These are phyloP conservation scores for Cardamine resedifolia DNA, from an alignment of 345 rosid species.

Conservation along the genomic window DNA sequence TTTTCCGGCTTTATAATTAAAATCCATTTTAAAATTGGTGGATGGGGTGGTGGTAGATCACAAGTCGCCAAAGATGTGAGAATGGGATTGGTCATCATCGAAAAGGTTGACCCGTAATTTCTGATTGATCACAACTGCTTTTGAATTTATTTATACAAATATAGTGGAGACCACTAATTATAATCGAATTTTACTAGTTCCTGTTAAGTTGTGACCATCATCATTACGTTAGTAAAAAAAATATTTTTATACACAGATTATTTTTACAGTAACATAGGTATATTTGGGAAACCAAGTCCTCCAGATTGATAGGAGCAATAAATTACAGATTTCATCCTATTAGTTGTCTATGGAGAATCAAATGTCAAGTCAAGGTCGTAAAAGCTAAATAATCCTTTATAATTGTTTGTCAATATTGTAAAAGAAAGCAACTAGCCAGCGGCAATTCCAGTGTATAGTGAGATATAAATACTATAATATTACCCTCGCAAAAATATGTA, in stretches of 20 bases:
- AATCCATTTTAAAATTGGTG: conserved; percentile 22
- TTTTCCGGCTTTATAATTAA: neutral
- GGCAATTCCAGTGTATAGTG: neutral
- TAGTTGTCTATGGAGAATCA: neutral
- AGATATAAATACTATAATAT: neutral
- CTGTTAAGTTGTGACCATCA: conserved; percentile 16
- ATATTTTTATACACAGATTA: neutral
- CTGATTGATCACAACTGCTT: conserved; percentile 32
- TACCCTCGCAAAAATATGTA: neutral
- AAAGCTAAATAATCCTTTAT: conserved; percentile 6
- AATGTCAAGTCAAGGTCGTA: conserved; percentile 30
- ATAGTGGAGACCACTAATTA: conserved; percentile 23
- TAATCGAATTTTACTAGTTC: conserved; percentile 18
- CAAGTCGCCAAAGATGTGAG: conserved; percentile 34
- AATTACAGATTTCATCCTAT: conserved; percentile 8
- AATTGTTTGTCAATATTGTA: neutral
- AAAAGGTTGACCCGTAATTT: conserved; percentile 35
- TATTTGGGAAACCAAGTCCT: conserved; percentile 29
- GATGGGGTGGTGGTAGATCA: conserved; percentile 42
- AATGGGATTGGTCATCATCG: conserved; percentile 28
- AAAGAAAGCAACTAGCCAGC: neutral
- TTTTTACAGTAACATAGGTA: conserved; percentile 16
- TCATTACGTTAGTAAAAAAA: conserved; percentile 7
- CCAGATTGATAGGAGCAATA: conserved; percentile 33
- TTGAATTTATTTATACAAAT: conserved; percentile 13